Percentiles rank a stretch among this genome's conserved stretches.
phyloP scores from a whole-genome alignment of 352 stramenopile species.

The Pythium phragmitis region DNA sequence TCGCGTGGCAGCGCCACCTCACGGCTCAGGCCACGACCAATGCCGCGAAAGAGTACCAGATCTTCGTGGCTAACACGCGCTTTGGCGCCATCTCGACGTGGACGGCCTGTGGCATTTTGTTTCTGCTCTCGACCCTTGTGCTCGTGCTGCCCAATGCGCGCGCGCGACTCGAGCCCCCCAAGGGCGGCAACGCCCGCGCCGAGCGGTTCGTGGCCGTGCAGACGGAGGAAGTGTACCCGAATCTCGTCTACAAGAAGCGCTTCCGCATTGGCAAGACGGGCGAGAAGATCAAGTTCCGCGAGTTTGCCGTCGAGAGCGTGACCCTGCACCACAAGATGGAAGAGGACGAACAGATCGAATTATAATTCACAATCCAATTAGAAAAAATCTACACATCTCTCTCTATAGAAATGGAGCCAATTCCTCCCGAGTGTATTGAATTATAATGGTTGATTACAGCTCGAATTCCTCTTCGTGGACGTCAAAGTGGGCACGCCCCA shows the following conservation, averaged over 20 bases:
- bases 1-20: slow-evolving; percentile 22
- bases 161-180: slow-evolving; percentile 57
- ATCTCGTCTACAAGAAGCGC: slow-evolving; percentile 71
- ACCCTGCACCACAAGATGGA: slow-evolving; percentile 59
- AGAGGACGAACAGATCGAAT: slow-evolving; percentile 3
- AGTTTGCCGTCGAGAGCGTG: slow-evolving; percentile 66
- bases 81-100: slow-evolving; percentile 55
- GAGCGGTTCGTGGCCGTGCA: slow-evolving; percentile 67
- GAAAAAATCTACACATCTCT: too few species aligned
- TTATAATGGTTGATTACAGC: slow-evolving; percentile 3
- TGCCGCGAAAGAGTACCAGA: slow-evolving; percentile 26
- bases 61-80: slow-evolving; percentile 61
- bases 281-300: slow-evolving; percentile 62
- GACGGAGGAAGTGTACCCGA: slow-evolving; percentile 67
- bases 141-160: slow-evolving; percentile 50
- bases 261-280: slow-evolving; percentile 56
- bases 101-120: slow-evolving; percentile 48
- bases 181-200: slow-evolving; percentile 42
- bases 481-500: slow-evolving; percentile 26
- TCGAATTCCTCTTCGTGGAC: slow-evolving; percentile 23
- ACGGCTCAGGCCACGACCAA: neutral
- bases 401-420: too few species aligned
- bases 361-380: neutral
- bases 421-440: too few species aligned
- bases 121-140: slow-evolving; percentile 53